Evolutionary conservation across 371 early-diverging fungal genomes (phyloP).

Genomic region (Lichtheimia ornata): DNA sequence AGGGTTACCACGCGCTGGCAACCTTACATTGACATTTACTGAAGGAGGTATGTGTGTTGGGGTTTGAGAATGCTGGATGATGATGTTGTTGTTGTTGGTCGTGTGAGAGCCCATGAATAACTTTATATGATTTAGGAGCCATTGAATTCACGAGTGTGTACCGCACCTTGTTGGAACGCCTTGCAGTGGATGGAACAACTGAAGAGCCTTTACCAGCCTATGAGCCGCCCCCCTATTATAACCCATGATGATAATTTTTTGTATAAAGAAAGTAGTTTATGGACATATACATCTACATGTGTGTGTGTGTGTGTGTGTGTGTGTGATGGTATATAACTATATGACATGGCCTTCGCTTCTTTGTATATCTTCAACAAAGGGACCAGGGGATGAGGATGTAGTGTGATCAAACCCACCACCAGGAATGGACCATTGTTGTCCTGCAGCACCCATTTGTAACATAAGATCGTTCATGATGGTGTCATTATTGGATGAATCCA

Average conservation of each 20-base stretch:
- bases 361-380: constrained; percentile 7
- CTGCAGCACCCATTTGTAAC: constrained; percentile 1
- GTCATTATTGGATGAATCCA: constrained; percentile 8
- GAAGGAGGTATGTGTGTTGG: constrained; percentile 48
- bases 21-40: constrained; percentile 42
- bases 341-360: constrained; percentile 13
- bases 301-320: neutral
- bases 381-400: neutral
- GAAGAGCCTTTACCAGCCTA: constrained; percentile 44
- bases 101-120: neutral
- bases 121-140: constrained; percentile 30
- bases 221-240: constrained; percentile 8
- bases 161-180: constrained; percentile 36
- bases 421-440: neutral
- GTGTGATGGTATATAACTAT: neutral
- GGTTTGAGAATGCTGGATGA: neutral
- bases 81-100: too few species aligned
- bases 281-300: neutral
- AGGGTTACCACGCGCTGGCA: constrained; percentile 38
- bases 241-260: neutral
- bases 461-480: constrained; percentile 1
- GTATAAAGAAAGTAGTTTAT: neutral
- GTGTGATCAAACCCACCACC: neutral
- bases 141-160: constrained; percentile 52
- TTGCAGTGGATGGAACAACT: constrained; percentile 35